Percentiles rank a stretch among this genome's conserved stretches.
Evolutionary conservation across 441 rosid genomes (phyloP).

Genomic region (Heliophila coronopifolia): DNA sequence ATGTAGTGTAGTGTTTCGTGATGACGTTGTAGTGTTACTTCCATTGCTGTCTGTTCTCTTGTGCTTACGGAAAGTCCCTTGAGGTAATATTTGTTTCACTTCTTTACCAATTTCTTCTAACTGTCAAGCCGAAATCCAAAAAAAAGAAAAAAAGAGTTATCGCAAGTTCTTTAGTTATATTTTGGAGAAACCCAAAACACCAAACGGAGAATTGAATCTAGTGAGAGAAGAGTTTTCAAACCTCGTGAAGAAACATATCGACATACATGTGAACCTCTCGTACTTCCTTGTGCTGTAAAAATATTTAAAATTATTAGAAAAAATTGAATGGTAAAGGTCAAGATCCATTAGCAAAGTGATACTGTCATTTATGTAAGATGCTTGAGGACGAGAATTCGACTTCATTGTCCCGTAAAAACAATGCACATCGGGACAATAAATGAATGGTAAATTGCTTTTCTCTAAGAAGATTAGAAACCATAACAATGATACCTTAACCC

Average conservation of each 20-base stretch:
- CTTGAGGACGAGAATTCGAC: too few relatives aligned
- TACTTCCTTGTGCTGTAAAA: slow-evolving; percentile 94
- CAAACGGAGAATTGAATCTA: too few relatives aligned
- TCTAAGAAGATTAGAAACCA: slow-evolving; percentile 1
- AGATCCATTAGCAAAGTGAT: too few relatives aligned
- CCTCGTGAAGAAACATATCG: slow-evolving; percentile 93
- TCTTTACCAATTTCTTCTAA: slow-evolving; percentile 64
- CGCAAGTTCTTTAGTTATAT: slow-evolving; percentile 7
- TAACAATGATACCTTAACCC: slow-evolving; percentile 74
- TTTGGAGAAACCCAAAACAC: too few relatives aligned
- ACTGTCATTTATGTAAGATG: too few relatives aligned
- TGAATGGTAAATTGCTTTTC: slow-evolving; percentile 13
- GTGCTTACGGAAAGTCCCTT: slow-evolving; percentile 69
- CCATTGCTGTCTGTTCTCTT: slow-evolving; percentile 90
- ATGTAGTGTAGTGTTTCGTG: slow-evolving; percentile 74
- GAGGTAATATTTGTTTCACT: slow-evolving; percentile 84
- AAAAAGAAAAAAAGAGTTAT: background rate
- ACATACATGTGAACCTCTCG: slow-evolving; percentile 97
- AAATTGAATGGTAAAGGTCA: background rate
- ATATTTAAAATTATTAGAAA: slow-evolving; percentile 24
- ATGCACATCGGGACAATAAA: too few relatives aligned
- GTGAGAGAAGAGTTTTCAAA: slow-evolving; percentile 28
- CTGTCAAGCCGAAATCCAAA: slow-evolving; percentile 33
- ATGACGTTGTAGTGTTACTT: slow-evolving; percentile 64
- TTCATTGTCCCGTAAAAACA: too few relatives aligned